phyloP scores from a whole-genome alignment of 805 yeast species.

The Wickerhamomyces bisporus region DNA sequence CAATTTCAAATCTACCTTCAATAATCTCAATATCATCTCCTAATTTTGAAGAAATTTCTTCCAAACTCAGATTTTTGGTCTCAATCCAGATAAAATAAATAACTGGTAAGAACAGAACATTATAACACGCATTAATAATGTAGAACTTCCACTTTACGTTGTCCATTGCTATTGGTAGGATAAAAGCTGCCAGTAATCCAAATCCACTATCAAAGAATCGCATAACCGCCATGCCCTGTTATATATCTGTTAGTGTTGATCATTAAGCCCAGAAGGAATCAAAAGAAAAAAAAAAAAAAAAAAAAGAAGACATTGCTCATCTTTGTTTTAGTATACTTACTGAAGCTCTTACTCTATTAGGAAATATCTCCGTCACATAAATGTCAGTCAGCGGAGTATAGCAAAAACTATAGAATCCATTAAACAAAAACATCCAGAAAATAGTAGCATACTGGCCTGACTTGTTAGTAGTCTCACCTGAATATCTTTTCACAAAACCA shows the following conservation, averaged over 20 bases:
- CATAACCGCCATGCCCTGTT: constrained; percentile 5
- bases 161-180: constrained; percentile 24
- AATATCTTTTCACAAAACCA: constrained; percentile 9
- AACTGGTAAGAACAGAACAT: constrained; percentile 19
- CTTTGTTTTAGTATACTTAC: no score
- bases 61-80: constrained; percentile 26
- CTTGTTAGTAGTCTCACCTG: constrained; percentile 3
- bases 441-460: constrained; percentile 13
- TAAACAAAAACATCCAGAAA: constrained; percentile 14
- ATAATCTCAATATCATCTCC: constrained; percentile 14
- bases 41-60: constrained; percentile 24
- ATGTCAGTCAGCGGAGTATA: constrained; percentile 10
- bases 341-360: constrained; percentile 6
- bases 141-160: constrained; percentile 24
- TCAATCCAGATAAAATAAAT: constrained; percentile 26
- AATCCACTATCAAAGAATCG: constrained; percentile 11
- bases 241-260: no score
- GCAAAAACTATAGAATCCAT: constrained; percentile 11
- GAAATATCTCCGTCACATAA: constrained; percentile 9
- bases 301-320: no score
- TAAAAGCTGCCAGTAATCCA: constrained; percentile 8
- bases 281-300: no score
- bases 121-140: constrained; percentile 21
- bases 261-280: no score
- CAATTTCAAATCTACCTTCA: neutral